phyloP scores from a whole-genome alignment of 306 rosid genomes.

The Vigna nakashimae region DNA sequence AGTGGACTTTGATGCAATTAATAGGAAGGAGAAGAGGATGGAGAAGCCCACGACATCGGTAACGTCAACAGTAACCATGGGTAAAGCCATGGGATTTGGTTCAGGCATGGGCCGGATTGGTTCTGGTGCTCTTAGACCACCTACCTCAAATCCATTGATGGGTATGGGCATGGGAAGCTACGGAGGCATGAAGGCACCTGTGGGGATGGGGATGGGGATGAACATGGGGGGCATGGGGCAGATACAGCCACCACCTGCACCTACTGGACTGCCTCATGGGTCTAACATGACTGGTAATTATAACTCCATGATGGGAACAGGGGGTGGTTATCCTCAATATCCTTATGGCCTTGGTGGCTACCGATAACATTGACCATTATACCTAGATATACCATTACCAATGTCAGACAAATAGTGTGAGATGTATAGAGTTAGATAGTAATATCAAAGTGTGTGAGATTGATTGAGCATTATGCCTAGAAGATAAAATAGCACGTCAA shows the following conservation, averaged over 20 bases:
- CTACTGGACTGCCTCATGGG: slow-evolving; percentile 58
- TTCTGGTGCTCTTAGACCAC: slow-evolving; percentile 62
- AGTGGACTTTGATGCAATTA: slow-evolving; percentile 84
- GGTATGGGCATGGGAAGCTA: slow-evolving; percentile 9
- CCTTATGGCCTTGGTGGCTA: slow-evolving; percentile 73
- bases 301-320: slow-evolving; percentile 72
- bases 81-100: slow-evolving; percentile 97
- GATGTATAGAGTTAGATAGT: slow-evolving; percentile 39
- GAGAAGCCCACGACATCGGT: slow-evolving; percentile 71
- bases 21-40: slow-evolving; percentile 90
- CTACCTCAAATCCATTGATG: slow-evolving; percentile 60
- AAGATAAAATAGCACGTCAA: not conserved
- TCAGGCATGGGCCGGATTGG: slow-evolving; percentile 87
- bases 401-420: slow-evolving; percentile 39
- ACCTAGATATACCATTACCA: slow-evolving; percentile 25
- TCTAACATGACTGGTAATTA: slow-evolving; percentile 63
- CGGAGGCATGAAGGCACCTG: not conserved
- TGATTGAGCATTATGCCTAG: slow-evolving; percentile 37
- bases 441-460: not conserved
- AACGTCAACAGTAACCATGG: slow-evolving; percentile 74
- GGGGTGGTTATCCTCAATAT: slow-evolving; percentile 73
- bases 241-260: slow-evolving; percentile 67
- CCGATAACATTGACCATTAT: slow-evolving; percentile 50
- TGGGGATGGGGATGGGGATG: slow-evolving; percentile 64
- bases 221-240: slow-evolving; percentile 60